A percentile compares a stretch with the other conserved stretches of the same genome.
Evolutionary conservation across 768 basidiomycete species (phyloP).

Genomic region (Leucogyrophana mollusca): DNA sequence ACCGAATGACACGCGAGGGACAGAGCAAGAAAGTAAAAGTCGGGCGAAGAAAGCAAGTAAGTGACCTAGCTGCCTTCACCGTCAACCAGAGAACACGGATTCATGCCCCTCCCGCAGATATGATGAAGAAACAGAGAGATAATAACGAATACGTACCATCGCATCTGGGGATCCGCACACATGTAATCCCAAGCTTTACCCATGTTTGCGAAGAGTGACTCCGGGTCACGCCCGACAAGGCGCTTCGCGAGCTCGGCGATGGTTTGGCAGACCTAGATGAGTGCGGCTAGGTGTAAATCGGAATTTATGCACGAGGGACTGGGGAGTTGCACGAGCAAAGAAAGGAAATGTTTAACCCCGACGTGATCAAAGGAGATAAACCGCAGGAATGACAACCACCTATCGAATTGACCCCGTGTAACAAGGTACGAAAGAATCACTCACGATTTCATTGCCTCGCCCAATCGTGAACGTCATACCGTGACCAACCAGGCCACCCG

Average conservation of each 20-base stretch:
- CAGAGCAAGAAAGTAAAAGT: too few species aligned
- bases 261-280: conserved; percentile 68
- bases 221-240: conserved; percentile 80
- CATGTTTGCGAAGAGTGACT: conserved; percentile 86
- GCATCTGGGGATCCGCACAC: conserved; percentile 83
- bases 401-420: neutral
- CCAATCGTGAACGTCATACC: conserved; percentile 96
- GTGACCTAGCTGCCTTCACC: neutral
- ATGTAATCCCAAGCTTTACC: conserved; percentile 88
- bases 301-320: too few species aligned
- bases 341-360: too few species aligned
- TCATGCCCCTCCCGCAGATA: too few species aligned
- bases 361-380: neutral
- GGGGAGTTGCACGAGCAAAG: too few species aligned
- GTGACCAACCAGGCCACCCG: conserved; percentile 76
- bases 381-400: too few species aligned
- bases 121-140: too few species aligned
- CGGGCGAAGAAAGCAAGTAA: too few species aligned
- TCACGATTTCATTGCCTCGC: conserved; percentile 90
- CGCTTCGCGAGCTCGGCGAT: conserved; percentile 78
- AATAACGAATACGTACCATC: conserved; percentile 73
- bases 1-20: too few species aligned
- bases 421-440: conserved; percentile 9
- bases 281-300: too few species aligned
- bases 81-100: too few species aligned